Evolutionary conservation across 345 rosid genomes (phyloP), one percentile per base, ranked within the genome.

Genomic region (Syzygium grande): DNA sequence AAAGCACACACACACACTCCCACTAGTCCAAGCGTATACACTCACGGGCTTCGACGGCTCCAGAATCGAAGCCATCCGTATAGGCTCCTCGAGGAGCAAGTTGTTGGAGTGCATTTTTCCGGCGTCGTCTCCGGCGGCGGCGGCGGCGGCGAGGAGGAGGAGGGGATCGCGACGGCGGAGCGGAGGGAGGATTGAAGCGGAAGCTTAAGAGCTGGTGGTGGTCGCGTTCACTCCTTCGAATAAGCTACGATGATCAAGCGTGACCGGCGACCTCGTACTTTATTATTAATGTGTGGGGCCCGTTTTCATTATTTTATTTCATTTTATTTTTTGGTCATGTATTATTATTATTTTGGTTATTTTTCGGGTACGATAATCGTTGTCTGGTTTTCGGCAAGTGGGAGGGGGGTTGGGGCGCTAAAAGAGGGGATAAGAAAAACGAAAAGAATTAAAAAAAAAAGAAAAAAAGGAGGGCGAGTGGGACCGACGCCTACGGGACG

Each of bases 41-140:
- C 92, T 87, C 86, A 95, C 97, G 11, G 93, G 83, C 85, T 92
- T 95, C 22, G 97, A 93, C 43, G 97, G 94, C 94, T 95, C 94
- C 13, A 95, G 94, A 89, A 95, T 90, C 22, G 96, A 94, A 85
- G 94, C 93, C 96, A 95, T 93, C 89, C 95, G 77, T 4, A 94
- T 90, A 10, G 94, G 94, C 84, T 95, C 97, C 86, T 95, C 95
- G 41, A 95, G 95, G 34, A 92, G 92, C 63, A 95, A 87, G 87
- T 91, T 89, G 86, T 77, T 91, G 21, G 94, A 85, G 22, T 87
- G 90, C 96, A 93, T 93, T 54, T 85, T 90, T 25, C 30, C 54
- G 87, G 11, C 43, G 52, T 53, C 52, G 65, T 51, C 80, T 73
- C 46, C 80, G 79, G 79, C 21, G 23, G 23, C 79, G 46, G 79